These are phyloP conservation scores for Aspergillus transmontanensis DNA, from an alignment of 2,329 filamentous ascomycete genomes.

Conservation along the genomic window DNA sequence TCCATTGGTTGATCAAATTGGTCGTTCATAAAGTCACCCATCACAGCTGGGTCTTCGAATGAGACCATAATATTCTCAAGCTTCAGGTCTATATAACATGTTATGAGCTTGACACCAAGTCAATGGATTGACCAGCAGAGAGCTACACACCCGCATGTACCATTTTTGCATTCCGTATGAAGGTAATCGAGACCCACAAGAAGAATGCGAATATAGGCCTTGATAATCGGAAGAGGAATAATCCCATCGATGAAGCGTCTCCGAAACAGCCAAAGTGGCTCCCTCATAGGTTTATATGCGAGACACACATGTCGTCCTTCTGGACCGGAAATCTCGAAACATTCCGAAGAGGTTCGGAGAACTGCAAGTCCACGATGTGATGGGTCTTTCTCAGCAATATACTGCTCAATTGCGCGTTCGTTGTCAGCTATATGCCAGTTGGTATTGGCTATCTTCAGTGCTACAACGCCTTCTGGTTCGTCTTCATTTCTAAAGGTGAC, in stretches of 20 bases:
- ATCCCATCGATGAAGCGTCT: slow-evolving; percentile 27
- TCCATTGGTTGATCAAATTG: not conserved
- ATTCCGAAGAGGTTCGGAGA: slow-evolving; percentile 26
- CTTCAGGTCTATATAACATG: not conserved
- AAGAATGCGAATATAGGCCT: slow-evolving; percentile 10
- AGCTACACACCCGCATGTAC: not conserved
- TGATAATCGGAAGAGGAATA: slow-evolving; percentile 33
- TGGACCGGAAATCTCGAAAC: slow-evolving; percentile 24
- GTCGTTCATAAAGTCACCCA: not conserved
- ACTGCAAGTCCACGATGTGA: slow-evolving; percentile 24
- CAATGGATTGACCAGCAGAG: not conserved
- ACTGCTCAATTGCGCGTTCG: slow-evolving; percentile 32
- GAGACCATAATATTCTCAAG: not conserved
- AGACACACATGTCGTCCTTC: slow-evolving; percentile 37
- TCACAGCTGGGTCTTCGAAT: not conserved
- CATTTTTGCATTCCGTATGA: not conserved
- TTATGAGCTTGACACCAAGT: not conserved
- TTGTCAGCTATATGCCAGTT: slow-evolving; percentile 20
- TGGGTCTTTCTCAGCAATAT: slow-evolving; percentile 30
- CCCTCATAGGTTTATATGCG: slow-evolving; percentile 39
- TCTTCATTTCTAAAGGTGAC: slow-evolving; percentile 11
- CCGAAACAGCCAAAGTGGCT: slow-evolving; percentile 36
- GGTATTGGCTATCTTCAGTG: slow-evolving; percentile 32
- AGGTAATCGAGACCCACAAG: not conserved
- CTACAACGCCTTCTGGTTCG: slow-evolving; percentile 27